Evolutionary conservation across 495 filamentous ascomycete species (phyloP).

Genomic region (Astrothelium subdiscretum): DNA sequence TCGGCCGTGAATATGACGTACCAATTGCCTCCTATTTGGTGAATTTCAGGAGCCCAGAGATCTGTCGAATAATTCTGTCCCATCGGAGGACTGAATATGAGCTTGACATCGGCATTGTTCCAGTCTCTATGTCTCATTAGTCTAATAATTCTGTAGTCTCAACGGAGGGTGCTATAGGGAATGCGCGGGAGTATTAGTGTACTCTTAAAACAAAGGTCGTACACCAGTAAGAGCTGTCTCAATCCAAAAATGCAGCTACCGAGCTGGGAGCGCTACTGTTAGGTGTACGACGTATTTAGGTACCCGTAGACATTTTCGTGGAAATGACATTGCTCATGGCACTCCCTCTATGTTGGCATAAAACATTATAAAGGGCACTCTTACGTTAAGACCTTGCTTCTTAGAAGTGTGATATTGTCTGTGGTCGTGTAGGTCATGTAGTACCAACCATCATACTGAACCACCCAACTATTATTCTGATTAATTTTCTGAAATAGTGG

Average conservation of each 20-base stretch:
- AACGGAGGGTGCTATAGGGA: no score
- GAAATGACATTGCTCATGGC: no score
- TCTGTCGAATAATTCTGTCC: slow-evolving; percentile 33
- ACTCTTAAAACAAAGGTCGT: no score
- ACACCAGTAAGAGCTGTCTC: no score
- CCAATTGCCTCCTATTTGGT: slow-evolving; percentile 34
- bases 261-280: no score
- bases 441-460: slow-evolving; percentile 19
- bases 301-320: no score
- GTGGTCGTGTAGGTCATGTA: slow-evolving; percentile 24
- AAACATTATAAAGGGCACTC: not conserved
- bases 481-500: not conserved
- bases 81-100: slow-evolving; percentile 28
- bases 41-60: slow-evolving; percentile 40
- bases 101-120: slow-evolving; percentile 32
- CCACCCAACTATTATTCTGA: slow-evolving; percentile 14
- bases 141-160: not conserved
- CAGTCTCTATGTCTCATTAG: slow-evolving; percentile 23
- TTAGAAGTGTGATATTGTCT: slow-evolving; percentile 21
- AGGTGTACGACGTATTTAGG: no score
- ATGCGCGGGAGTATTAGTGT: no score
- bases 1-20: slow-evolving; percentile 43
- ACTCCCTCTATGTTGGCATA: no score
- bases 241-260: no score
- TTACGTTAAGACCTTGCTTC: slow-evolving; percentile 20